Evolutionary conservation across 345 rosid genomes (phyloP).

Genomic region (Eucalyptus cladocalyx): DNA sequence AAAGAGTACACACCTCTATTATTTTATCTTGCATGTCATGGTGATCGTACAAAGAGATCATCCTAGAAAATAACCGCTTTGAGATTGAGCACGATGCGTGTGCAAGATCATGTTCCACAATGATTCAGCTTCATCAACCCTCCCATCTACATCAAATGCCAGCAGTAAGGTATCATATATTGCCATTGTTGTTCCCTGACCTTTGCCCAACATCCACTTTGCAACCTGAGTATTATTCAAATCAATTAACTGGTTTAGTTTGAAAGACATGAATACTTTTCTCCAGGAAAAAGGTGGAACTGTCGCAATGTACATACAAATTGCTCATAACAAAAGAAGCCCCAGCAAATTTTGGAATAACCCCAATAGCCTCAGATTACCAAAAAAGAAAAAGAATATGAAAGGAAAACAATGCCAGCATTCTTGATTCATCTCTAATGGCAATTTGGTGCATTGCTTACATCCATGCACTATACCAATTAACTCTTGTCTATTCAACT

Average conservation of each 20-base stretch:
- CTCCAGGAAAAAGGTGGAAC: background rate
- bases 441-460: background rate
- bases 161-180: constrained; percentile 67
- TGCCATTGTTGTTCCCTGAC: constrained; percentile 88
- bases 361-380: background rate
- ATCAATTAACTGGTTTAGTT: background rate
- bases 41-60: constrained; percentile 77
- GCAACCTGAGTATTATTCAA: constrained; percentile 37
- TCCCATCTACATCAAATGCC: constrained; percentile 77
- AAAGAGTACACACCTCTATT: constrained; percentile 38
- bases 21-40: constrained; percentile 55
- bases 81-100: constrained; percentile 69
- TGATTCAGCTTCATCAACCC: constrained; percentile 69
- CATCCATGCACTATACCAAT: background rate
- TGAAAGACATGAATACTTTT: background rate
- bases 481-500: background rate
- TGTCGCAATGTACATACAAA: background rate
- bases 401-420: background rate
- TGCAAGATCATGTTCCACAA: constrained; percentile 85
- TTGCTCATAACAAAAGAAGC: background rate
- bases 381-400: background rate
- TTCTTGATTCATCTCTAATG: background rate
- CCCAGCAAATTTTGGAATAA: background rate
- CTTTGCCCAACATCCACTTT: constrained; percentile 95
- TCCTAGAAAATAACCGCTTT: constrained; percentile 65